phyloP scores from a whole-genome alignment of 495 filamentous ascomycete species.

The Cercophora sp. region DNA sequence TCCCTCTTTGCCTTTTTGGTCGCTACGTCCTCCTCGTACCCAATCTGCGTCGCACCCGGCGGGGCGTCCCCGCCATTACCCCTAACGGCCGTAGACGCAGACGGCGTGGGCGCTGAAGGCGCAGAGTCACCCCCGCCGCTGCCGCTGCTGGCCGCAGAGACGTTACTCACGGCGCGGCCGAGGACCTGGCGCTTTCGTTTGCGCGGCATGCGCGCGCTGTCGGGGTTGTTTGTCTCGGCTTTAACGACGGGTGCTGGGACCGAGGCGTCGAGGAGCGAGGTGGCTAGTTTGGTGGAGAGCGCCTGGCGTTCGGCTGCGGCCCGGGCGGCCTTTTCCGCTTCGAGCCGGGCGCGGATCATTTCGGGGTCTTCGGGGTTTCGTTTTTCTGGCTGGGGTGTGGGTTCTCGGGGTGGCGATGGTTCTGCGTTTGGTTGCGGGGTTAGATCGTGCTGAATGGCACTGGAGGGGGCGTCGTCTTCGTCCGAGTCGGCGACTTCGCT shows the following conservation, averaged over 20 bases:
- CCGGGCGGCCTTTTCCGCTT: conserved; percentile 14
- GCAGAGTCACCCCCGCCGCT: no score
- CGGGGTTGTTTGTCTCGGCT: no score
- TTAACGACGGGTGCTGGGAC: no score
- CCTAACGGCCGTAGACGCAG: no score
- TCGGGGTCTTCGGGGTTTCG: not conserved
- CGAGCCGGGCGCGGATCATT: conserved; percentile 2
- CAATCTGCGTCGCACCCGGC: conserved; percentile 41
- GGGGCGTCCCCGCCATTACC: conserved; percentile 20
- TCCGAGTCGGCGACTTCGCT: conserved; percentile 46
- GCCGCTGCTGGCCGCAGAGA: conserved; percentile 35
- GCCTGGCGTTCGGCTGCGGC: conserved; percentile 23
- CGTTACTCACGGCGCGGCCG: conserved; percentile 49
- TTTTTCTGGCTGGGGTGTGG: not conserved
- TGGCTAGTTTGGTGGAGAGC: conserved; percentile 27
- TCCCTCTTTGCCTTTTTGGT: conserved; percentile 13
- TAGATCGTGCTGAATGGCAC: not conserved
- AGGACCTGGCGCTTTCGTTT: conserved; percentile 43
- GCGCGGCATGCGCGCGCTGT: not conserved
- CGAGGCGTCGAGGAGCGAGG: conserved; percentile 17
- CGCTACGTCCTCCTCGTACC: conserved; percentile 47
- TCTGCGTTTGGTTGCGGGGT: conserved; percentile 8
- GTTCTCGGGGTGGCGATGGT: not conserved
- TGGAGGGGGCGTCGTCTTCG: conserved; percentile 21
- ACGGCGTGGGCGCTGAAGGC: no score